Conservation (phyloP, 768 basidiomycete genomes). For the Boletus coccyginus region DNA sequence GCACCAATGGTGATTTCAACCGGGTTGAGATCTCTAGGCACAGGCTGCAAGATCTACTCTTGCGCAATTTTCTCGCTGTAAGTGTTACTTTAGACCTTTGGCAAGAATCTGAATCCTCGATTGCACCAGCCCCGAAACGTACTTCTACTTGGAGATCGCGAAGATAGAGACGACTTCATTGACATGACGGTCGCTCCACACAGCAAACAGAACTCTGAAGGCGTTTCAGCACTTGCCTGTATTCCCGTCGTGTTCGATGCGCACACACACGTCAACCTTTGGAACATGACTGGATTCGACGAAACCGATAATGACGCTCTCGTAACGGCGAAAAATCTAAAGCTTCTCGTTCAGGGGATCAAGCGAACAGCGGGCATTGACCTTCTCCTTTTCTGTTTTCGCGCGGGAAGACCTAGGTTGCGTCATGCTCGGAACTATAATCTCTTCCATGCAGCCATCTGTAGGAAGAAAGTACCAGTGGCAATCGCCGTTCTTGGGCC, state of each 20-base stretch:
- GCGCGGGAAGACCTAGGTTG: slow-evolving; percentile 19
- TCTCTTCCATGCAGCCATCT: slow-evolving; percentile 31
- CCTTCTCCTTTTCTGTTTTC: slow-evolving; percentile 30
- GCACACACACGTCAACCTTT: slow-evolving; percentile 17
- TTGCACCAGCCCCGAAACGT: slow-evolving; percentile 18
- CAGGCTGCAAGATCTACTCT: slow-evolving; percentile 11
- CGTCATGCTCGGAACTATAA: slow-evolving; percentile 27
- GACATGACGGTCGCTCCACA: neutral
- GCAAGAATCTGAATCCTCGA: neutral
- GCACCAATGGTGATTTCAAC: neutral
- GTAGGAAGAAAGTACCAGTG: slow-evolving; percentile 29
- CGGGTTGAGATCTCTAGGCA: slow-evolving; percentile 9
- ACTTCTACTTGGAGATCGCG: slow-evolving; percentile 15
- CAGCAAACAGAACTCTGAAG: neutral
- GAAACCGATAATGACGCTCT: slow-evolving; percentile 10
- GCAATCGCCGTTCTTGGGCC: slow-evolving; percentile 32
- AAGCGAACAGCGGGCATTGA: slow-evolving; percentile 14
- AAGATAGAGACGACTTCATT: slow-evolving; percentile 15
- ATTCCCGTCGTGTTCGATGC: neutral
- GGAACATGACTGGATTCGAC: slow-evolving; percentile 14
- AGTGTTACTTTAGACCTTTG: neutral
- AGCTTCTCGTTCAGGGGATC: slow-evolving; percentile 13
- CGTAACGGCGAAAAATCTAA: slow-evolving; percentile 15
- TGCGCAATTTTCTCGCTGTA: slow-evolving; percentile 8
- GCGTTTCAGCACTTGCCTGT: neutral